Percentiles rank a stretch among this genome's conserved stretches.
Evolutionary conservation across 805 yeast genomes (phyloP).

Genomic region (Saccharomycopsis olivae): DNA sequence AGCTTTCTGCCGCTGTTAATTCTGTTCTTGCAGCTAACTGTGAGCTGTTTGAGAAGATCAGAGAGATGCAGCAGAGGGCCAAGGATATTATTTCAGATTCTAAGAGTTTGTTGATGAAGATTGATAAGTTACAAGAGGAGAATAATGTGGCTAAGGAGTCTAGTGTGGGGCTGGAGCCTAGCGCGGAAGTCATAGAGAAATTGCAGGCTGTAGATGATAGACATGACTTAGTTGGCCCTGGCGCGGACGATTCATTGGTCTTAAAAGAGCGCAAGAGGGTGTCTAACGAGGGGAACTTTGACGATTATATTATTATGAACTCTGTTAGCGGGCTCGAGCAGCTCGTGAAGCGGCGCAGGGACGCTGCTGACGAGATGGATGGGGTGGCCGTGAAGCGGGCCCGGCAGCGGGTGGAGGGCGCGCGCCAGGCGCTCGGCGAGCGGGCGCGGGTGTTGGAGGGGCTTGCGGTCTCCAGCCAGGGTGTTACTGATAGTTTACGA

Average conservation of each 20-base stretch:
- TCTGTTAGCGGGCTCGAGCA: no score
- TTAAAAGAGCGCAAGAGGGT: slow-evolving; percentile 1
- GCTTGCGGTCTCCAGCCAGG: no score
- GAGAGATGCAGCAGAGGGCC: slow-evolving; percentile 1
- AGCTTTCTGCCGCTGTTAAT: slow-evolving; percentile 7
- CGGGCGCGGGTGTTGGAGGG: no score
- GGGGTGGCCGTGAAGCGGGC: no score
- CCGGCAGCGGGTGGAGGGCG: no score
- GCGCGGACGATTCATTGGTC: slow-evolving; percentile 13
- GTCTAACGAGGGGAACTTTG: no score
- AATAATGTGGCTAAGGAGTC: slow-evolving; percentile 2
- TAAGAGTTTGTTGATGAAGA: slow-evolving; percentile 6
- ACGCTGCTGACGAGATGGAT: no score
- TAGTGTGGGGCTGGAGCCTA: slow-evolving; percentile 5
- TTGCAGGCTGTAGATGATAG: slow-evolving; percentile 10
- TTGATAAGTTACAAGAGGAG: slow-evolving; percentile 13
- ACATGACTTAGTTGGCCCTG: slow-evolving; percentile 6
- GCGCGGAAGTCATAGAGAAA: slow-evolving; percentile 4
- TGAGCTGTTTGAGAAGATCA: not conserved
- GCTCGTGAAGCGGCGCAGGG: no score
- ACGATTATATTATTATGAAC: no score
- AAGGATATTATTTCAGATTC: slow-evolving; percentile 4
- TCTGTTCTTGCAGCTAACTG: slow-evolving; percentile 1
- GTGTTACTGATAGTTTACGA: no score
- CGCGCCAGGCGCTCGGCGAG: no score